Base-by-base conservation (phyloP, 2,329 filamentous ascomycete species). In the Arthrinium puccinioides region DNA sequence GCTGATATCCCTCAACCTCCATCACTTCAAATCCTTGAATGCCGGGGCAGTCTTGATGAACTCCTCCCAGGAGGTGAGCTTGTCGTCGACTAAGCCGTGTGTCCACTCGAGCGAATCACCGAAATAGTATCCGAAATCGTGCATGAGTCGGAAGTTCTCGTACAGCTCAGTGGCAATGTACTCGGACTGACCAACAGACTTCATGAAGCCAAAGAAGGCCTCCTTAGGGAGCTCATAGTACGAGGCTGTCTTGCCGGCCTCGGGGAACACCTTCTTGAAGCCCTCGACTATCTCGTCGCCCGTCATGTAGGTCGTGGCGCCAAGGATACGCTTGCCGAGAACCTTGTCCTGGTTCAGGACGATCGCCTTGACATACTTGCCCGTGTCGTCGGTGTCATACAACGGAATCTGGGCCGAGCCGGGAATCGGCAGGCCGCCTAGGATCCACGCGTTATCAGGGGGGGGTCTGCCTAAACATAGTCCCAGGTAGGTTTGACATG, bases 281-380 rank as follows among this genome's bases (percentile, higher is more conserved):
- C 66, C 72, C 0, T 74, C 76, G 71, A 53, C 66, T 45, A 77
- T 75, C 49, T 54, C 69, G n/a, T 38, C 55, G 2, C 51, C 48
- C n/a, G 45, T 41, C 21, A 52, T 49, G 48, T 38, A 68, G n/a
- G 52, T 55, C 5, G 55, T 59, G 10, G 67, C 66, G 9, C 54
- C 66, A 18, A 57, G 52, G 24, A 72, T 55, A 11, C 50, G 56
- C 44, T 61, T 60, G 32, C 63, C 64, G 3, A 68, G 53, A 4
- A 58, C 45, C 44, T 51, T 49, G 30, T 61, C 35, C 3, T 15
- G 57, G 40, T 60, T 49, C 24, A 55, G 45, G 13, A 63, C 50
- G 37, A 59, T 58, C 6, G 53, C 59, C 39, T 59, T 59, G 41
- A 67, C 45, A 44, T 55, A 66, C 45, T 60, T 63, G 36, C 63